These are phyloP conservation scores for Piper betle DNA, from an alignment of 164 flowering plant species.

Conservation along the genomic window DNA sequence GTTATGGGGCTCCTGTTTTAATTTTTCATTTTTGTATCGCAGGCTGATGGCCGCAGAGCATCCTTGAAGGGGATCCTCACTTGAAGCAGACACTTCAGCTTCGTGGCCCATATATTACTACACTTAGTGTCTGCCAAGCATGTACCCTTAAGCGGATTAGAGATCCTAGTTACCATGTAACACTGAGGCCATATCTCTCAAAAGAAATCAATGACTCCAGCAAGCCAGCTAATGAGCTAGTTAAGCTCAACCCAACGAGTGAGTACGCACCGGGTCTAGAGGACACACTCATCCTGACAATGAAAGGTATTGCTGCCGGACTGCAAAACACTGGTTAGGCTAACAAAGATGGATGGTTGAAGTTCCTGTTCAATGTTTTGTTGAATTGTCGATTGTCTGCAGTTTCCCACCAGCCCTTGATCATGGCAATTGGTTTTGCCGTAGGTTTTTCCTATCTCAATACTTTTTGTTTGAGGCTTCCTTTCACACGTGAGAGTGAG, in stretches of 20 bases:
- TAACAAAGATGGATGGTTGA: neutral
- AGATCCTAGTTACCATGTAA: conserved; percentile 64
- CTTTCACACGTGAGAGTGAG: no score
- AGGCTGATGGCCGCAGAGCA: conserved; percentile 92
- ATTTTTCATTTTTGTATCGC: conserved; percentile 1
- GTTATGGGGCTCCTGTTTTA: neutral
- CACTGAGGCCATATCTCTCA: conserved; percentile 68
- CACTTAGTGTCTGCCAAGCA: conserved; percentile 84
- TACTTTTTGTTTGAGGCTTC: no score
- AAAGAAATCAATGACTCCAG: conserved; percentile 52
- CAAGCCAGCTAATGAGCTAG: conserved; percentile 66
- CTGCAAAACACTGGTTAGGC: conserved; percentile 90
- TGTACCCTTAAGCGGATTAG: conserved; percentile 87
- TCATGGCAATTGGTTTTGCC: no score
- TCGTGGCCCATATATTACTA: conserved; percentile 94
- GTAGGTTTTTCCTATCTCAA: no score
- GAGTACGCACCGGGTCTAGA: conserved; percentile 98
- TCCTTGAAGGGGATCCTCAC: conserved; percentile 94
- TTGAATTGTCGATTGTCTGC: no score
- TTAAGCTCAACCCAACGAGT: conserved; percentile 83
- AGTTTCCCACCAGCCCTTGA: no score
- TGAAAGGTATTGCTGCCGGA: conserved; percentile 99
- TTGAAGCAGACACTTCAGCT: conserved; percentile 81
- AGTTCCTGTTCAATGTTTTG: no score
- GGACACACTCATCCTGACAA: conserved; percentile 96